Percentiles rank a stretch among this genome's conserved stretches.
Conservation (phyloP, 768 basidiomycete species). For the Galerina marginata region DNA sequence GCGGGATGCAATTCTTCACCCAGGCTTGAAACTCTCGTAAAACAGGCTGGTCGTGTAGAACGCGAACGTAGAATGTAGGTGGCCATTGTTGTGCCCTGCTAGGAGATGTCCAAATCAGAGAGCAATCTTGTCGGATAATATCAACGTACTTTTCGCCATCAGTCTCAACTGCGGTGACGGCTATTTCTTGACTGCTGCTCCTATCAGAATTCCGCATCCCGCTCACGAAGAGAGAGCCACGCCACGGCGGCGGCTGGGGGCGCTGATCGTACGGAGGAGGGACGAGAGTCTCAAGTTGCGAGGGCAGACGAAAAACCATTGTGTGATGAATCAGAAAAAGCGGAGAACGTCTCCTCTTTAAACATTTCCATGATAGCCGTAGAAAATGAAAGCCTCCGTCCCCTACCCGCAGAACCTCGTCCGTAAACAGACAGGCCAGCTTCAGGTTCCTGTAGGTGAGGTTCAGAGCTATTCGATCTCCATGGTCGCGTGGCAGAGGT, state of each 20-base stretch:
- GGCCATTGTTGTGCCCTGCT: conserved; percentile 66
- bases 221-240: conserved; percentile 57
- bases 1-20: conserved; percentile 50
- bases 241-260: conserved; percentile 55
- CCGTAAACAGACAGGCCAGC: conserved; percentile 5
- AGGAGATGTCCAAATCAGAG: conserved; percentile 35
- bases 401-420: conserved; percentile 14
- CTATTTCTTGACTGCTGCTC: conserved; percentile 55
- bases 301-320: conserved; percentile 70
- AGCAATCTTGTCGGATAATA: conserved; percentile 15
- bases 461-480: conserved; percentile 25
- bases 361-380: conserved; percentile 37
- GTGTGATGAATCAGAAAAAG: conserved; percentile 36
- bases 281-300: conserved; percentile 62
- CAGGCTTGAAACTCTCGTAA: conserved; percentile 55
- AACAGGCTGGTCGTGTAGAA: conserved; percentile 45
- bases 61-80: conserved; percentile 48
- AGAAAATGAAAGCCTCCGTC: conserved; percentile 14
- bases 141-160: conserved; percentile 71
- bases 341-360: conserved; percentile 40
- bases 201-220: conserved; percentile 54
- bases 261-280: conserved; percentile 57
- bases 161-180: conserved; percentile 69
- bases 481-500: conserved; percentile 39
- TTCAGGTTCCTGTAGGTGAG: conserved; percentile 2